Evolutionary conservation across 225 moss, liverwort and hornwort species (phyloP).

Genomic region (Physcomitrium patens): DNA sequence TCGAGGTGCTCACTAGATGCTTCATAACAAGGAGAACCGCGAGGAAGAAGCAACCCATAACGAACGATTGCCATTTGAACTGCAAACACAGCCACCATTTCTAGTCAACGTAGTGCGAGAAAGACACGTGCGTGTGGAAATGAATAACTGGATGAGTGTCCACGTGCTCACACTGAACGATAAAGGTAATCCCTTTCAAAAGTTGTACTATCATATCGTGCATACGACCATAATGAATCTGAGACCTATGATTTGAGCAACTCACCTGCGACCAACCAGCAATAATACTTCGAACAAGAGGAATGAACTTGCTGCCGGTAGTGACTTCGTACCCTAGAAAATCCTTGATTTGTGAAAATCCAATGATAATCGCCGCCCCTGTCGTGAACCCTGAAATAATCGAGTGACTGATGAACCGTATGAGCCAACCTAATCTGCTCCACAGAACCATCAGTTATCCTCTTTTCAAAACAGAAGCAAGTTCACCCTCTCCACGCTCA

Average conservation of each 20-base stretch:
- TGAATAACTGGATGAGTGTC: not conserved
- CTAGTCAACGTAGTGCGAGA: not conserved
- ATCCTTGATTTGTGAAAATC: constrained; percentile 81
- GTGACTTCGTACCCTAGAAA: constrained; percentile 85
- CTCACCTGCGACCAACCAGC: constrained; percentile 68
- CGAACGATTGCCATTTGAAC: constrained; percentile 92
- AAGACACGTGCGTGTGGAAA: not conserved
- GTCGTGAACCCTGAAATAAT: constrained; percentile 96
- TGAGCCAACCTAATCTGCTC: constrained; percentile 93
- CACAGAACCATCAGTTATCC: constrained; percentile 24
- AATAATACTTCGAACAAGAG: constrained; percentile 73
- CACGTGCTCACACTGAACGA: not conserved
- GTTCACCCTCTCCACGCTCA: too few relatives aligned
- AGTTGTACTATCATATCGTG: constrained; percentile 13
- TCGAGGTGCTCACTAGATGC: constrained; percentile 61
- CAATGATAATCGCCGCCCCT: constrained; percentile 89
- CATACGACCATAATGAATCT: constrained; percentile 18
- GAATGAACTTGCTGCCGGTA: constrained; percentile 71
- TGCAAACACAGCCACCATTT: constrained; percentile 45
- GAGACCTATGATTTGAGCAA: constrained; percentile 11
- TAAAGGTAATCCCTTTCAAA: not conserved
- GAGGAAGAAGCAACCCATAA: constrained; percentile 68
- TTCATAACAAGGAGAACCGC: constrained; percentile 77
- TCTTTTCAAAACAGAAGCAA: constrained; percentile 6
- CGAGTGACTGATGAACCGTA: constrained; percentile 97